Evolutionary conservation across 2,329 filamentous ascomycete species (phyloP).

Genomic region (Penicillium olsonii): DNA sequence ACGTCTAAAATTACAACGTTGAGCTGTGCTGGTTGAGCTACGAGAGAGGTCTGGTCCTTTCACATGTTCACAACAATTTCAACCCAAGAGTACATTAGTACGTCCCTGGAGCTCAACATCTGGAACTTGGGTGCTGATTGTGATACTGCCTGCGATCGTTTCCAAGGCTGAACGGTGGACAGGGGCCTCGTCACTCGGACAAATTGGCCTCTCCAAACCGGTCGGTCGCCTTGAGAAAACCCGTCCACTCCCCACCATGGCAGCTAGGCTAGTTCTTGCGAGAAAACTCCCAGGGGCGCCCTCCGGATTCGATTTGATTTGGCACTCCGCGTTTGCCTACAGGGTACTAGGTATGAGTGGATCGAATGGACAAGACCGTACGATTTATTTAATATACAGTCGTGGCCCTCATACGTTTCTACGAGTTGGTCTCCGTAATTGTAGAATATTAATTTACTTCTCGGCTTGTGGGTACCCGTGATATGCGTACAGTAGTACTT

Average conservation of each 20-base stretch:
- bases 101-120: background rate
- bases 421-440: background rate
- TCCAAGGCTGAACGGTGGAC: constrained; percentile 5
- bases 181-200: background rate
- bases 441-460: background rate
- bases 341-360: background rate
- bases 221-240: background rate
- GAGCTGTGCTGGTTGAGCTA: background rate
- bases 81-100: background rate
- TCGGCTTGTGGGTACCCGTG: background rate
- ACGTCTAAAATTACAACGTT: background rate
- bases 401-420: background rate
- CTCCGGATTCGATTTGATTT: constrained; percentile 1
- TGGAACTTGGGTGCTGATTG: background rate
- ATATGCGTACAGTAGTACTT: background rate
- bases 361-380: background rate
- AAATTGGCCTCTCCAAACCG: constrained; percentile 3
- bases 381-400: constrained; percentile 2
- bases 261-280: background rate
- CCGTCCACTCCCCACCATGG: background rate
- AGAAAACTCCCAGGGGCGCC: background rate
- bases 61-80: constrained; percentile 1
- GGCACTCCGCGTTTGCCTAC: background rate
- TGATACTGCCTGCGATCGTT: constrained; percentile 6
- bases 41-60: constrained; percentile 1